Evolutionary conservation across 768 basidiomycete species (phyloP), one percentile per base, ranked within the genome.

Genomic region (Glaciozyma martinii): DNA sequence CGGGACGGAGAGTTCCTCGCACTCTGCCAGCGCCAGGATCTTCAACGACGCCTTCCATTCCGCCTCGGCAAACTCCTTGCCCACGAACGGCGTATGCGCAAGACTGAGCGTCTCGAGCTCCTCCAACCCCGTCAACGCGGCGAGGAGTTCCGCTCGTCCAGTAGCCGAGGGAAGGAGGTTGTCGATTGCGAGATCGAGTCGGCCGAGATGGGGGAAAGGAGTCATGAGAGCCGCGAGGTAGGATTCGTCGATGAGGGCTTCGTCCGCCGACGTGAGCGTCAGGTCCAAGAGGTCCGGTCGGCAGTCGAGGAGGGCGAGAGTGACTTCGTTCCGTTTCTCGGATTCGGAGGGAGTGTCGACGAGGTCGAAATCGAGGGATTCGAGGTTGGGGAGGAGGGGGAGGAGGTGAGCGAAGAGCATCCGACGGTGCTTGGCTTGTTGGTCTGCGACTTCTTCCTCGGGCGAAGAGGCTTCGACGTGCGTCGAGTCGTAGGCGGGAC

Each of bases 51-150:
- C 37, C 16, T n/a, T 10, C 29, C 56, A 32, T 13, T 18, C n/a
- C 15, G 7, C 33, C 1, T 21, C 10, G 29, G 56, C 56, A 29
- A 63, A 52, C 0, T 13, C 40, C 27, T 57, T 56, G 40, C 52
- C 19, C 40, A 63, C 49, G n/a, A 50, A 58, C 12, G 19, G 27
- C 21, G 37, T 12, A 27, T 19, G 6, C 29, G 47, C 62, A 40
- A 63, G 49, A 37, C 25, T 25, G 49, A 63, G 62, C n/a, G 56
- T 56, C 42, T 58, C 56, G 40, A 63, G 56, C 32, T 49, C 9
- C 29, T 15, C 21, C 16, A 32, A 30, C 15, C 32, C 30, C 3
- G n/a, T 32, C 32, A 55, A 32, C 7, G 54, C n/a, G 1, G 19
- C 1, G 32, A 55, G 18, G 19, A 55, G 54, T 13, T 23, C 15